phyloP scores from a whole-genome alignment of 1,284 basidiomycete genomes.

The Bondarzewia mesenterica region DNA sequence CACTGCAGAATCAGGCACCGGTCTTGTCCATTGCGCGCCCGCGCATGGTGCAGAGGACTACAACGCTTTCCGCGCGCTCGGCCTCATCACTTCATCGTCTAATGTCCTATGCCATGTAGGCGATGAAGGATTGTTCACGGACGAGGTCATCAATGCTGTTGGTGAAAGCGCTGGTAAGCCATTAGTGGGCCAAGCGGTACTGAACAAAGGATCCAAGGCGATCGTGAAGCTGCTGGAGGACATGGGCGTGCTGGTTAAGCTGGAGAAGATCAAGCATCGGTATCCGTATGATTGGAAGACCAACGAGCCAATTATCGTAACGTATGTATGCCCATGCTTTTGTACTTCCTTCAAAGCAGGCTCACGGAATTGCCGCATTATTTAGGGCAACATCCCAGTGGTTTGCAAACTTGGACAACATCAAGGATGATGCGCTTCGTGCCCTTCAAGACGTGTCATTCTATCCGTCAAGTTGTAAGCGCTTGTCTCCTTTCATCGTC shows the following conservation, averaged over 20 bases:
- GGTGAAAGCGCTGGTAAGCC: conserved; percentile 32
- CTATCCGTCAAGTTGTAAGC: conserved; percentile 69
- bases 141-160: conserved; percentile 45
- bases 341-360: neutral
- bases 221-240: conserved; percentile 60
- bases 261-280: conserved; percentile 74
- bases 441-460: conserved; percentile 75
- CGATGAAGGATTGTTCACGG: conserved; percentile 67
- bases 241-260: conserved; percentile 54
- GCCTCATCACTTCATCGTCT: conserved; percentile 32
- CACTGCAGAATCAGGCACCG: conserved; percentile 86
- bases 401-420: conserved; percentile 88
- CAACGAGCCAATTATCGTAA: conserved; percentile 85
- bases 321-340: conserved; percentile 58
- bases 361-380: neutral
- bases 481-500: conserved; percentile 3
- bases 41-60: conserved; percentile 96
- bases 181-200: conserved; percentile 67
- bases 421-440: conserved; percentile 71
- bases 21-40: conserved; percentile 93
- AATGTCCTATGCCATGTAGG: conserved; percentile 76
- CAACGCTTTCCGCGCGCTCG: conserved; percentile 50
- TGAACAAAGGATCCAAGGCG: conserved; percentile 61
- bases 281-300: conserved; percentile 99
- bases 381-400: conserved; percentile 92